A percentile compares a stretch with the other conserved stretches of the same genome.
phyloP scores from a whole-genome alignment of 78 protist genomes.

The Bodo saltans region DNA sequence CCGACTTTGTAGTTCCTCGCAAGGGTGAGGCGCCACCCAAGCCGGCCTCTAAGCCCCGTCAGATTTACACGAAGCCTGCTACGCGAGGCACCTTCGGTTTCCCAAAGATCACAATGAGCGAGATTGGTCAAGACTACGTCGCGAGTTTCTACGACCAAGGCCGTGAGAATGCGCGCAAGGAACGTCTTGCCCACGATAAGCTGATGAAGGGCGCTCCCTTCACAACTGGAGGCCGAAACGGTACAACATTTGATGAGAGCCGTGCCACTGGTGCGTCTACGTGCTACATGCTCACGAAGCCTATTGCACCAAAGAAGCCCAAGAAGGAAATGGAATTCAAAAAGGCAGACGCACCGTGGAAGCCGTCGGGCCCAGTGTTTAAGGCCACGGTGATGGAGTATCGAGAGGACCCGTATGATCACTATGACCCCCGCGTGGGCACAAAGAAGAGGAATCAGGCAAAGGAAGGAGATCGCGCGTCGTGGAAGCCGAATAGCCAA shows the following conservation, averaged over 20 bases:
- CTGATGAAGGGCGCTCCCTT: background rate
- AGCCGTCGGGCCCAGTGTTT: background rate
- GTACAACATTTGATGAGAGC: background rate
- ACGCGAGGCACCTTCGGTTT: constrained; percentile 30
- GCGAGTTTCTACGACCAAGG: background rate
- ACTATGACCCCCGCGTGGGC: background rate
- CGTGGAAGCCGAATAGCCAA: background rate
- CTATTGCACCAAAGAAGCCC: background rate
- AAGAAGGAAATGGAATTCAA: background rate
- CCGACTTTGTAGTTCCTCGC: constrained; percentile 6
- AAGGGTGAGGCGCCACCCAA: constrained; percentile 2
- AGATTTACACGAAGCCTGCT: background rate
- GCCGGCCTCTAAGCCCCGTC: background rate
- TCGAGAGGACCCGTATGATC: background rate
- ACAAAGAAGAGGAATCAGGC: background rate
- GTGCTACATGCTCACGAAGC: background rate
- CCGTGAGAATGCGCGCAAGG: background rate
- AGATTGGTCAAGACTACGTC: background rate
- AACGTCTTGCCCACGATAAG: background rate
- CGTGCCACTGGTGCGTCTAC: background rate
- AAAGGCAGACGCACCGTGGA: background rate
- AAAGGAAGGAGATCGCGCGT: background rate
- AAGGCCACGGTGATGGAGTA: background rate
- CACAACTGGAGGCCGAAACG: background rate
- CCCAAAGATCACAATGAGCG: background rate